Percentiles rank a stretch among this genome's conserved stretches.
phyloP scores from a whole-genome alignment of 2,329 filamentous ascomycete genomes.

The Helminthosporium solani region DNA sequence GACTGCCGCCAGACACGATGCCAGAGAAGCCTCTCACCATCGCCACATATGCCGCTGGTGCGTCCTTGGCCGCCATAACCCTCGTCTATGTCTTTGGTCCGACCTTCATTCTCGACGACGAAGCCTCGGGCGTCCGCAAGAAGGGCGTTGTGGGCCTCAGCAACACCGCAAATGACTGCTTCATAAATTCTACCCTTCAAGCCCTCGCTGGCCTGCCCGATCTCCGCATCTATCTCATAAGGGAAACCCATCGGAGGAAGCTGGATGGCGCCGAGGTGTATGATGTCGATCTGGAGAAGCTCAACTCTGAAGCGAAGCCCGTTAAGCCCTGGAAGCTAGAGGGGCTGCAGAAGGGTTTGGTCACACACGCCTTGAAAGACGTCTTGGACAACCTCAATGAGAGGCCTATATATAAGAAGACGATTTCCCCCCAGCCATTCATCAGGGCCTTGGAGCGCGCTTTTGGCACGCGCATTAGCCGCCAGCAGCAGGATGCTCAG shows the following conservation, averaged over 20 bases:
- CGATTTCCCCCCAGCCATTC: constrained; percentile 83
- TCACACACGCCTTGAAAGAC: constrained; percentile 86
- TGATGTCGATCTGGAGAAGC: constrained; percentile 54
- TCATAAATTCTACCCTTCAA: constrained; percentile 93
- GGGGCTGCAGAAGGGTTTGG: constrained; percentile 73
- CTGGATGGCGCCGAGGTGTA: constrained; percentile 80
- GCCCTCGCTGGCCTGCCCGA: constrained; percentile 87
- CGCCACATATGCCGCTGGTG: constrained; percentile 91
- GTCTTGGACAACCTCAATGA: constrained; percentile 92
- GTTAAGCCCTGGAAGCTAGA: constrained; percentile 52
- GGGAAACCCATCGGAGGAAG: constrained; percentile 80
- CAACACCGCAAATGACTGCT: constrained; percentile 83
- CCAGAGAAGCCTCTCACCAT: constrained; percentile 80
- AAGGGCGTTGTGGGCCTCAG: constrained; percentile 82
- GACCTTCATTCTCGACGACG: constrained; percentile 92
- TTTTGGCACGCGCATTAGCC: constrained; percentile 85
- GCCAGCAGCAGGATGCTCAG: constrained; percentile 96
- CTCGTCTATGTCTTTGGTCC: constrained; percentile 97
- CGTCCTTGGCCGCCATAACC: constrained; percentile 89
- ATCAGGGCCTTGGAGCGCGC: constrained; percentile 80
- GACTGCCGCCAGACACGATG: constrained; percentile 54
- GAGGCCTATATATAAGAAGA: constrained; percentile 89
- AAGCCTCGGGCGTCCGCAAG: constrained; percentile 62
- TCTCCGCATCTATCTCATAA: constrained; percentile 85
- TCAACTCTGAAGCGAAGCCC: constrained; percentile 42